Evolutionary conservation across 768 basidiomycete species (phyloP), one percentile per base, ranked within the genome.

Genomic region (Trametes punicea): DNA sequence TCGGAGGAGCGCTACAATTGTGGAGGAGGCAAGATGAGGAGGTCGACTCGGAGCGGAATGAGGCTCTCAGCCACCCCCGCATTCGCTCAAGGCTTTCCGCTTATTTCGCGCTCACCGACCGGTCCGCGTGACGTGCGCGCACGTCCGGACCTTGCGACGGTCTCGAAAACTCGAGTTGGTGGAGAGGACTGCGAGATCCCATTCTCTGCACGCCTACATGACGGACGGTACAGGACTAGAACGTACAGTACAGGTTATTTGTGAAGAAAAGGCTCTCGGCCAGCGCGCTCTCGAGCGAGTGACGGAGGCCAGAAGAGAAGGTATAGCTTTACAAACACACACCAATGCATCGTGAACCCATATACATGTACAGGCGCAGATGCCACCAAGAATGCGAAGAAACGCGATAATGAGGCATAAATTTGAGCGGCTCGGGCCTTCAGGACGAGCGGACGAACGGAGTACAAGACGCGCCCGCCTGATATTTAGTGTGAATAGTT

Each of bases 31-130:
- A 41, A 26, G 36, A n/a, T 2, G 11, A n/a, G 3, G 34, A 16
- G 13, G 16, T 15, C 39, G 38, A 21, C 11, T 39, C 18, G 30
- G 20, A 6, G 18, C 11, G 15, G 20, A 10, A n/a, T n/a, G n/a
- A n/a, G 42, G n/a, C 18, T 29, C 25, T 57, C 56, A 57, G 56
- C 56, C 56, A 57, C 56, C 56, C 47, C 55, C 55, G 55, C 55
- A 56, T 44, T 49, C 38, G 30, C 30, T 36, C 34, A 8, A n/a
- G n/a, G 42, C 42, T 44, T 6, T 25, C 23, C 25, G 23, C 15
- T 25, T 26, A n/a, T n/a, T n/a, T n/a, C n/a, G n/a, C n/a, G n/a
- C n/a, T n/a, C 6, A 4, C 49, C 51, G 40, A 38, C 11, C 51
- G 40, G 51, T 11, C 42, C 51, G 30, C 51, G 31, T 52, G 51